Conservation (phyloP, 2,329 filamentous ascomycete species). For the Ceratocystis lukuohia region DNA sequence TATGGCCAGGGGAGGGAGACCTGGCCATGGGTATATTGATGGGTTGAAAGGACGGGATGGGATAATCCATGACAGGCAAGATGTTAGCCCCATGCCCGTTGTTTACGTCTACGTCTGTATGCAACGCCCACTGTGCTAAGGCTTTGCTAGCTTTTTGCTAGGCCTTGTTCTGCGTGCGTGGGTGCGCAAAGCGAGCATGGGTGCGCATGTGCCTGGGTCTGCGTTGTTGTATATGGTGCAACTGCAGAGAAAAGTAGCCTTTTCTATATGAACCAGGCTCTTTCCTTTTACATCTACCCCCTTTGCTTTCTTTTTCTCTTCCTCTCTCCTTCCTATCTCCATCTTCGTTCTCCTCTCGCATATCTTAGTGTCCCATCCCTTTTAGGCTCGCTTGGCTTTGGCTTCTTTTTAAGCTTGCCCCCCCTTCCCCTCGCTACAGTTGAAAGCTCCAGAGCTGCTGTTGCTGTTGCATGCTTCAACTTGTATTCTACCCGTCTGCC, state of each 20-base stretch:
- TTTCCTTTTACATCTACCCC: constrained; percentile 14
- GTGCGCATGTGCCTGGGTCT: background rate
- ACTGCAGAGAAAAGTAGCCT: background rate
- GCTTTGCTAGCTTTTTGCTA: background rate
- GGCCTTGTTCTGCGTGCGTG: background rate
- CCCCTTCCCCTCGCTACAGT: constrained; percentile 8
- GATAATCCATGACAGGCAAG: background rate
- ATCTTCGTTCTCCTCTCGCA: background rate
- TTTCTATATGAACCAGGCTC: constrained; percentile 4
- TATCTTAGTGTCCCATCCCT: constrained; percentile 12
- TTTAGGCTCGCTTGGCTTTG: constrained; percentile 13
- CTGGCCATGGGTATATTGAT: background rate
- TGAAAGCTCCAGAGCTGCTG: background rate
- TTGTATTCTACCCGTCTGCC: constrained; percentile 8
- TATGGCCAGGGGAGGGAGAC: background rate
- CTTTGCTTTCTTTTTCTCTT: constrained; percentile 10
- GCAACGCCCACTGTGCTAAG: no score
- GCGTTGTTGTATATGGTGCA: background rate
- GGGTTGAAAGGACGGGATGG: background rate
- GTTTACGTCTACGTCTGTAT: no score
- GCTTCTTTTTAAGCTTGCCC: constrained; percentile 19
- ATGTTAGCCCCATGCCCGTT: background rate
- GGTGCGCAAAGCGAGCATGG: background rate
- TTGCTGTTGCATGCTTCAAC: background rate
- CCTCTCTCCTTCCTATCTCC: constrained; percentile 8